phyloP scores from a whole-genome alignment of 768 basidiomycete genomes.

The Tricholoma hemisulphureum region DNA sequence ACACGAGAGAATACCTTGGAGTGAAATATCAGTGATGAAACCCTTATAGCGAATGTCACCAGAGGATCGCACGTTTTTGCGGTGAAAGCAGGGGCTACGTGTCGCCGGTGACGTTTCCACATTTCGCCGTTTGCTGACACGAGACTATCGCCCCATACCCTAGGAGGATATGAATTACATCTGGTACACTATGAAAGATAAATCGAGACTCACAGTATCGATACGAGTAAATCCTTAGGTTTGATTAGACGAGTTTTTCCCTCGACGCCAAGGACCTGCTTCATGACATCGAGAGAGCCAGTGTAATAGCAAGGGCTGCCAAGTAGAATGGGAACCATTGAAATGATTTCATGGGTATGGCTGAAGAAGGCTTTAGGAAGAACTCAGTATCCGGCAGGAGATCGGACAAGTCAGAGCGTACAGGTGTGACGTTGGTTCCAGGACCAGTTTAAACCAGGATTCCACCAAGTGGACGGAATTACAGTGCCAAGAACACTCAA shows the following conservation, averaged over 20 bases:
- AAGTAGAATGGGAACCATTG: conserved; percentile 20
- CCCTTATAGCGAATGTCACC: neutral
- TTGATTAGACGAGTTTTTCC: conserved; percentile 11
- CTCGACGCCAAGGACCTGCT: conserved; percentile 21
- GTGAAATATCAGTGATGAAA: neutral
- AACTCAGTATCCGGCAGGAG: neutral
- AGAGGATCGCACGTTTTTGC: conserved; percentile 20
- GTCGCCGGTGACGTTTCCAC: conserved; percentile 34
- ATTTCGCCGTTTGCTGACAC: conserved; percentile 30
- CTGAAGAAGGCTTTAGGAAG: conserved; percentile 22
- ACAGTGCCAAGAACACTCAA: conserved; percentile 6
- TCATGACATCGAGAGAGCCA: conserved; percentile 22
- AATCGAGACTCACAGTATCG: neutral
- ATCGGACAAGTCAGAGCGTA: neutral
- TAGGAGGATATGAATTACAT: neutral
- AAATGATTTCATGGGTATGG: conserved; percentile 22
- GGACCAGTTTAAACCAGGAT: conserved; percentile 14
- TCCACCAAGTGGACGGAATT: conserved; percentile 9
- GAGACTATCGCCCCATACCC: conserved; percentile 35
- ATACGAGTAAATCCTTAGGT: conserved; percentile 4
- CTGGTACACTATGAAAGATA: neutral
- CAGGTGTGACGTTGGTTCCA: conserved; percentile 11
- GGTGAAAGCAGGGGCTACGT: conserved; percentile 35
- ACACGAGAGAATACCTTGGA: conserved; percentile 28
- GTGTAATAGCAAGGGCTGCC: conserved; percentile 18